Percentiles rank a stretch among this genome's conserved stretches.
These are phyloP conservation scores for Iberis pinnata DNA, from an alignment of 345 rosid species.

Conservation along the genomic window DNA sequence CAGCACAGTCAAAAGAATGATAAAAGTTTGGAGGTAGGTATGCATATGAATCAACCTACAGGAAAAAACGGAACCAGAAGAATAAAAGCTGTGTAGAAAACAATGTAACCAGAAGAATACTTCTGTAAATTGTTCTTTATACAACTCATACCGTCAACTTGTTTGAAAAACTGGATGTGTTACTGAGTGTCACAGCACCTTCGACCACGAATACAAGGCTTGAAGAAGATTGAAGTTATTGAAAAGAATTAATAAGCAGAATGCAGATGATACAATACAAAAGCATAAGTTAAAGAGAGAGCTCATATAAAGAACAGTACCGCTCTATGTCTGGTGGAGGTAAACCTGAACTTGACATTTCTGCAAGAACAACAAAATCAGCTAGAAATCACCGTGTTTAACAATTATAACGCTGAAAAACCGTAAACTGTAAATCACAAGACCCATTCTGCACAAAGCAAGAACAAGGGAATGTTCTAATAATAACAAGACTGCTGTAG, in stretches of 20 bases:
- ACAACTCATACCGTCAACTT: constrained; percentile 45
- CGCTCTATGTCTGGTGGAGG: constrained; percentile 63
- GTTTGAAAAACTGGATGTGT: constrained; percentile 39
- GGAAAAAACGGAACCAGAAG: constrained; percentile 9
- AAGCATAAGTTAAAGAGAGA: not conserved
- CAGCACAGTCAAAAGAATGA: constrained; percentile 48
- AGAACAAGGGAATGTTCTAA: not conserved
- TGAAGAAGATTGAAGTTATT: constrained; percentile 20
- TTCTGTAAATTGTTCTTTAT: not conserved
- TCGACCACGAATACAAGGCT: constrained; percentile 73
- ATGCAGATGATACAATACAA: constrained; percentile 7
- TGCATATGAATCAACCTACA: constrained; percentile 82
- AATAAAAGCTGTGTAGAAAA: constrained; percentile 4
- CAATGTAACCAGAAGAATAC: not conserved
- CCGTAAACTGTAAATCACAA: not conserved
- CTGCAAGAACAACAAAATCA: constrained; percentile 40
- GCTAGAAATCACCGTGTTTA: not conserved
- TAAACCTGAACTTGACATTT: constrained; percentile 64
- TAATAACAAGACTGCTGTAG: constrained; percentile 4
- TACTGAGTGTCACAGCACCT: constrained; percentile 49
- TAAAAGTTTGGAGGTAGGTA: constrained; percentile 70
- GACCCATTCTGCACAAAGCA: not conserved
- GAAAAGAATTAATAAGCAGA: constrained; percentile 9
- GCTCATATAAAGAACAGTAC: constrained; percentile 27
- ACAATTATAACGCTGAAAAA: not conserved